These are phyloP conservation scores for Zygotorulaspora danielsina DNA, from an alignment of 805 yeast species.

Conservation along the genomic window DNA sequence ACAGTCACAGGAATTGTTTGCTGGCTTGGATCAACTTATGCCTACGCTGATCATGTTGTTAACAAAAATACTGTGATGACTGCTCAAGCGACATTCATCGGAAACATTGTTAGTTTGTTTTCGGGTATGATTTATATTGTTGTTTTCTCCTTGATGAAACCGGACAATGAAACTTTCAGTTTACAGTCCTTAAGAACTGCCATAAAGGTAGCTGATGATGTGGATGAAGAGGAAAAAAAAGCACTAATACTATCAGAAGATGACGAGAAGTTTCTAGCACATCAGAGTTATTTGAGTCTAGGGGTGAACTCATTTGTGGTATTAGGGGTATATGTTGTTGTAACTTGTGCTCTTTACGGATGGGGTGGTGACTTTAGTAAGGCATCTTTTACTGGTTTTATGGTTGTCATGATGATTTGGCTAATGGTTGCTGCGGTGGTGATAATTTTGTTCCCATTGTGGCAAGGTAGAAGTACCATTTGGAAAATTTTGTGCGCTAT, in stretches of 20 bases:
- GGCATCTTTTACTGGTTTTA: slow-evolving; percentile 37
- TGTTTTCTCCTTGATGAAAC: slow-evolving; percentile 30
- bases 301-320: slow-evolving; percentile 37
- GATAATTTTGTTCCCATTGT: slow-evolving; percentile 39
- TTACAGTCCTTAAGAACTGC: slow-evolving; percentile 18
- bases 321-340: slow-evolving; percentile 32
- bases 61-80: slow-evolving; percentile 44
- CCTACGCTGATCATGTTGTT: slow-evolving; percentile 41
- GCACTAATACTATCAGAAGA: slow-evolving; percentile 25
- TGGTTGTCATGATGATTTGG: slow-evolving; percentile 39
- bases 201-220: slow-evolving; percentile 36
- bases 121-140: slow-evolving; percentile 32
- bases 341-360: slow-evolving; percentile 37
- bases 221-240: slow-evolving; percentile 33
- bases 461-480: slow-evolving; percentile 32
- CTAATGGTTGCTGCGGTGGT: slow-evolving; percentile 35
- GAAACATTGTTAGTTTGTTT: slow-evolving; percentile 41
- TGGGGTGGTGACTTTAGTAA: slow-evolving; percentile 36
- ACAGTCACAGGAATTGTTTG: slow-evolving; percentile 51
- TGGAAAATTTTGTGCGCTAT: slow-evolving; percentile 4
- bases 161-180: slow-evolving; percentile 34
- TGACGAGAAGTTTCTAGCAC: slow-evolving; percentile 29
- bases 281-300: slow-evolving; percentile 41
- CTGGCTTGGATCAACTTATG: slow-evolving; percentile 42
- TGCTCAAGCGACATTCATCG: slow-evolving; percentile 44